Conservation (phyloP, 169 alveolate species). For the Plasmodium gallinaceum region DNA sequence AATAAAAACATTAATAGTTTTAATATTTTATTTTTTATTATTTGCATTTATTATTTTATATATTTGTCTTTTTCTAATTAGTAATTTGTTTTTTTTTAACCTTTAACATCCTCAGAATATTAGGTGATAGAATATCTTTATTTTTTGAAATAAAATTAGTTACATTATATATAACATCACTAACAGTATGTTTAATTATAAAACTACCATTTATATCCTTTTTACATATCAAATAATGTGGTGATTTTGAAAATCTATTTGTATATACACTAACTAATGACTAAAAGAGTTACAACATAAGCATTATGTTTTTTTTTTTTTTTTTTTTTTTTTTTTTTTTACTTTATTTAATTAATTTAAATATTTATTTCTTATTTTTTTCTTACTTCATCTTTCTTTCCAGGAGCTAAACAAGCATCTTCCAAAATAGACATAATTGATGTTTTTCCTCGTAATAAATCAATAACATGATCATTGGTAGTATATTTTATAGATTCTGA, state of each 20-base stretch:
- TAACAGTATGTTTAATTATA: constrained; percentile 65
- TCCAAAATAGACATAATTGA: constrained; percentile 63
- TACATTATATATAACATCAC: constrained; percentile 57
- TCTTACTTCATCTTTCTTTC: constrained; percentile 50
- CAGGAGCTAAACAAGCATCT: constrained; percentile 72
- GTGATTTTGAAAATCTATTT: constrained; percentile 43
- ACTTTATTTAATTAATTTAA: too few relatives aligned
- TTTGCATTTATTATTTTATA: not conserved
- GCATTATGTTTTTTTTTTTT: too few relatives aligned
- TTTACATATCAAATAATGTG: constrained; percentile 23
- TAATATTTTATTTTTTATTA: not conserved
- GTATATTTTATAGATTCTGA: constrained; percentile 70
- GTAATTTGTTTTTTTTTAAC: constrained; percentile 1
- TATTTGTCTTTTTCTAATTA: not conserved
- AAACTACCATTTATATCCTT: constrained; percentile 33
- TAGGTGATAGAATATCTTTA: constrained; percentile 57
- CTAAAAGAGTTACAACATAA: not conserved
- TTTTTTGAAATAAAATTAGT: constrained; percentile 66
- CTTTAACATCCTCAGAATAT: constrained; percentile 38
- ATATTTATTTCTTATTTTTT: too few relatives aligned
- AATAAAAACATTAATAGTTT: not conserved
- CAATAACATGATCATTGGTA: constrained; percentile 58
- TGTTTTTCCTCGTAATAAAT: constrained; percentile 66
- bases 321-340: too few relatives aligned
- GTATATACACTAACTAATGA: constrained; percentile 34